Conservation (phyloP, 2,329 filamentous ascomycete species). For the Raffaelea albimanens region DNA sequence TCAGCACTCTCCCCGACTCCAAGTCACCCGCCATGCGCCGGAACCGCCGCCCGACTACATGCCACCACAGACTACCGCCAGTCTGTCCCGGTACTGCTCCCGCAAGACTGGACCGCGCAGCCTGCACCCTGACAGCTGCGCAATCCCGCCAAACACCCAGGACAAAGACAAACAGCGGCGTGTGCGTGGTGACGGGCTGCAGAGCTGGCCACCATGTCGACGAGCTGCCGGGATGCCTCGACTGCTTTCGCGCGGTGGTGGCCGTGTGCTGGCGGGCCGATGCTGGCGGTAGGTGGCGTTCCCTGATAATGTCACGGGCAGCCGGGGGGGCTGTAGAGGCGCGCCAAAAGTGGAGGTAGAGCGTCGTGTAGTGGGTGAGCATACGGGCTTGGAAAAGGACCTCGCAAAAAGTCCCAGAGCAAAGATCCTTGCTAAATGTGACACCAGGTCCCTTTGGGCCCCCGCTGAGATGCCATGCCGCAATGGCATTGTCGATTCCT, state of each 20-base stretch:
- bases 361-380: conserved; percentile 24
- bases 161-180: conserved; percentile 4
- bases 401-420: conserved; percentile 48
- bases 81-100: neutral
- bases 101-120: neutral
- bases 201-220: neutral
- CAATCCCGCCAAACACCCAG: conserved; percentile 2
- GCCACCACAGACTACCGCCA: neutral
- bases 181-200: neutral
- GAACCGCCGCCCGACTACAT: neutral
- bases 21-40: neutral
- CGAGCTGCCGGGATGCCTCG: neutral
- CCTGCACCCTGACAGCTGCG: conserved; percentile 1
- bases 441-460: too few species aligned
- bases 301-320: neutral
- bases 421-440: too few species aligned
- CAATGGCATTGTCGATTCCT: conserved; percentile 49
- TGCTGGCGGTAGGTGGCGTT: neutral
- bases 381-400: conserved; percentile 60
- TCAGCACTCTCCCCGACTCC: too few species aligned
- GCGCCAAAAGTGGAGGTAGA: conserved; percentile 4
- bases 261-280: neutral
- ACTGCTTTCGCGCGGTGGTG: neutral
- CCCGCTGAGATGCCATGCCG: conserved; percentile 53
- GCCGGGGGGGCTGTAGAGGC: conserved; percentile 1